These are phyloP conservation scores for Lagerstroemia speciosa DNA, from an alignment of 345 rosid genomes.

Conservation along the genomic window DNA sequence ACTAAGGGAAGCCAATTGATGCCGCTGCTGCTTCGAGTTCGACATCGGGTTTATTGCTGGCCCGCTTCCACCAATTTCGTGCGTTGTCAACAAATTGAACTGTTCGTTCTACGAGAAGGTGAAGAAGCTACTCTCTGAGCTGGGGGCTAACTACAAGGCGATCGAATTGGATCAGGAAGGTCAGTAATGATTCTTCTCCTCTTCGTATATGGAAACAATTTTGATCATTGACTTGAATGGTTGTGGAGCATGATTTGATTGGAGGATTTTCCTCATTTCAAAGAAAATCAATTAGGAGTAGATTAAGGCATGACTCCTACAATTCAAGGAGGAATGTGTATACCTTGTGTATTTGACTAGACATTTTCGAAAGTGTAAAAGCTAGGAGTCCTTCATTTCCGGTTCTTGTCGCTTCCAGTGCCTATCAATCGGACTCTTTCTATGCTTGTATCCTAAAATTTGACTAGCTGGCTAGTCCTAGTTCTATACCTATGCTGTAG, in stretches of 20 bases:
- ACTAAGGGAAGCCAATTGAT: too few relatives aligned
- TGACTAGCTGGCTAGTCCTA: neutral
- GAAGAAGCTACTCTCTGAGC: constrained; percentile 50
- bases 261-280: neutral
- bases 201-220: neutral
- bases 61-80: too few relatives aligned
- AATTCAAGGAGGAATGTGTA: too few relatives aligned
- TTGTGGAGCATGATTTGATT: neutral
- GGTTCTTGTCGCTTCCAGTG: neutral
- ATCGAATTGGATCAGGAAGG: constrained; percentile 60
- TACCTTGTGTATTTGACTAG: too few relatives aligned
- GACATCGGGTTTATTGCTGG: too few relatives aligned
- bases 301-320: neutral
- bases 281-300: neutral
- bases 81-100: constrained; percentile 44
- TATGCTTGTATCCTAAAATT: neutral
- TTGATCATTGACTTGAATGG: neutral
- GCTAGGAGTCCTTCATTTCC: too few relatives aligned
- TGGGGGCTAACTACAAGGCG: constrained; percentile 43
- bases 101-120: constrained; percentile 58
- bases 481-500: neutral
- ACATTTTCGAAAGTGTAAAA: too few relatives aligned
- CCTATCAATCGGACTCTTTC: neutral
- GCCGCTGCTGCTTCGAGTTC: too few relatives aligned
- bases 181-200: constrained; percentile 11